Conservation (phyloP, 768 basidiomycete genomes). For the Mycena latifolia region DNA sequence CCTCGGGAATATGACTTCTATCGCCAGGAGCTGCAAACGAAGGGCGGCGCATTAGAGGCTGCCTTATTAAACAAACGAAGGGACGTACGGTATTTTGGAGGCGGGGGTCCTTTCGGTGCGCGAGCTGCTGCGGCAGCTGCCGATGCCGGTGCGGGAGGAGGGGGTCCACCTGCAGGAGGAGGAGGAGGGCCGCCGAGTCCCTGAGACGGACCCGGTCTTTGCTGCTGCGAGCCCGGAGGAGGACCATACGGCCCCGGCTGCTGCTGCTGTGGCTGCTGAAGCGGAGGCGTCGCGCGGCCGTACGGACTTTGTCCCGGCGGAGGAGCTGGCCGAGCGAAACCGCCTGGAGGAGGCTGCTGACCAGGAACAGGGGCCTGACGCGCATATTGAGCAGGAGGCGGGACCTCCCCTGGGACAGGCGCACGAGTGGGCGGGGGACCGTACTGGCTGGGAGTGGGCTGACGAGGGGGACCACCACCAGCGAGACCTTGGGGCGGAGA, state of each 20-base stretch:
- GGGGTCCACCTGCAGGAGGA: slow-evolving; percentile 51
- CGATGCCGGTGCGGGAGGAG: slow-evolving; percentile 28
- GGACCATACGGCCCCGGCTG: slow-evolving; percentile 56
- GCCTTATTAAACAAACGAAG: background rate
- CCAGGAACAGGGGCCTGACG: slow-evolving; percentile 47
- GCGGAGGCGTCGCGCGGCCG: slow-evolving; percentile 19
- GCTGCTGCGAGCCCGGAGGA: slow-evolving; percentile 35
- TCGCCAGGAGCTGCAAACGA: slow-evolving; percentile 82
- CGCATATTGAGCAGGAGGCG: slow-evolving; percentile 55
- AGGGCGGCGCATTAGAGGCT: background rate
- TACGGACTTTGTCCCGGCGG: slow-evolving; percentile 16
- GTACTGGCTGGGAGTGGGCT: slow-evolving; percentile 64
- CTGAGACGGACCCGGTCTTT: slow-evolving; percentile 40
- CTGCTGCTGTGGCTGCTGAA: slow-evolving; percentile 38
- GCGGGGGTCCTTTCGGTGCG: slow-evolving; percentile 46
- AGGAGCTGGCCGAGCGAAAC: slow-evolving; percentile 29
- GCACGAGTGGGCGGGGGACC: slow-evolving; percentile 56
- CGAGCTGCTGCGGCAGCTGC: slow-evolving; percentile 40
- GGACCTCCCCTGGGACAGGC: slow-evolving; percentile 56
- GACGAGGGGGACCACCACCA: slow-evolving; percentile 39
- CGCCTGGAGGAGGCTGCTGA: slow-evolving; percentile 44
- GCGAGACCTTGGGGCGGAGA: slow-evolving; percentile 53
- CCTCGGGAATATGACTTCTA: slow-evolving; percentile 89
- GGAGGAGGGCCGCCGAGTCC: slow-evolving; percentile 40
- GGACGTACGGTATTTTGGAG: slow-evolving; percentile 61